Conservation (phyloP, 495 filamentous ascomycete species). For the Xylaria nigripes region DNA sequence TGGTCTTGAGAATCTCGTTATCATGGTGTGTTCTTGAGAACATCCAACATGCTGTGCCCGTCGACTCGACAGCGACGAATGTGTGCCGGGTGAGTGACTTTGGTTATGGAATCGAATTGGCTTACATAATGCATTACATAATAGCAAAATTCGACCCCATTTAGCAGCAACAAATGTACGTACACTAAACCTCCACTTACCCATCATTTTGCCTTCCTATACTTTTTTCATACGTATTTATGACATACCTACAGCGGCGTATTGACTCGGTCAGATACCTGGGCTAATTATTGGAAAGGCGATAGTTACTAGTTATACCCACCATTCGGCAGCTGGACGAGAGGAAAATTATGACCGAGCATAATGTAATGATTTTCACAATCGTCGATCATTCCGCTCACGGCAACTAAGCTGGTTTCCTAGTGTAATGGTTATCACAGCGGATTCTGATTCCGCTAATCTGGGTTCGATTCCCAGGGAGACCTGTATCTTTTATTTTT, state of each 20-base stretch:
- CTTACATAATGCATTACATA: neutral
- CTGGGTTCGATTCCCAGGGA: slow-evolving; percentile 20
- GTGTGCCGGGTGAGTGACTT: neutral
- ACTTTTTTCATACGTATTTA: too few species aligned
- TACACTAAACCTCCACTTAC: too few species aligned
- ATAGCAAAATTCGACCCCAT: too few species aligned
- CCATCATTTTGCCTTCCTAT: too few species aligned
- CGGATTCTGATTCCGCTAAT: slow-evolving; percentile 19
- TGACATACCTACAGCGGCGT: too few species aligned
- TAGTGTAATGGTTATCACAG: slow-evolving; percentile 19
- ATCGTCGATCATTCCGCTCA: neutral
- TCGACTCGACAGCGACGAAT: neutral
- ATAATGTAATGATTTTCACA: neutral
- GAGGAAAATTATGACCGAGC: too few species aligned
- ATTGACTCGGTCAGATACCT: too few species aligned
- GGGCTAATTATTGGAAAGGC: too few species aligned
- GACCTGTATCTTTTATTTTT: slow-evolving; percentile 2
- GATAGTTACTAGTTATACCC: too few species aligned
- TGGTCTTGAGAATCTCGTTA: neutral
- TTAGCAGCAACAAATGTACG: too few species aligned
- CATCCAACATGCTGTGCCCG: neutral
- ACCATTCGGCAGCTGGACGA: too few species aligned
- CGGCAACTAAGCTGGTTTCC: slow-evolving; percentile 1
- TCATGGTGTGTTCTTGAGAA: neutral
- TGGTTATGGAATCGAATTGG: neutral